Base-by-base conservation (phyloP, 208 protist genomes). In the Wallacemonas sp. region DNA sequence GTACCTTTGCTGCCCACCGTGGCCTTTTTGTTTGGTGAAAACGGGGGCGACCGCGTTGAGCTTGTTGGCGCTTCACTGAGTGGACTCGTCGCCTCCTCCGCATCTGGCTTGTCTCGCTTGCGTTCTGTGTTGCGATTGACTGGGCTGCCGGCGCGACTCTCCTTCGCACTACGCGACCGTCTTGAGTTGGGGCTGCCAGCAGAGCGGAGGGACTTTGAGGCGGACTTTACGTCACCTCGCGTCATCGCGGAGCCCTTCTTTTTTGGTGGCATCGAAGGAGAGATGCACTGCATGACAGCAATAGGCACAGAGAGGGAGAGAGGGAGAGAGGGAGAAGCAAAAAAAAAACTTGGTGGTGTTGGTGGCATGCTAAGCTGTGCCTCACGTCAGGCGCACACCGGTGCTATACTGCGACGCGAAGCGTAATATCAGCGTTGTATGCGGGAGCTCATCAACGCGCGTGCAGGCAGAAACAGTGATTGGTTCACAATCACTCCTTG, bases 191-290 rank as follows among this genome's bases (percentile, higher is more conserved):
- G 30, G 22, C 30, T 39, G 17, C 30, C 28, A 2, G 28, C 51
- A 0, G 51, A n/a, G 30, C 24, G 19, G 12, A 39, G 30, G 8
- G 51, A 58, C 51, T 58, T 58, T 4, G 51, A 58, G 2, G 51
- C 51, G n/a, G 51, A 58, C 31, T 58, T 58, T 26, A 22, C 51
- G 8, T n/a, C 36, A n/a, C 30, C 41, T 14, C 51, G 51, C 31
- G 28, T 6, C 28, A 5, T 22, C 12, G 51, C 42, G 2, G 45
- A 56, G 24, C 5, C 38, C 4, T 21, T 53, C 36, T 72, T 72
- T 54, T 72, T 63, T 11, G 41, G 34, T 41, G 44, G 24, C 58
- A 61, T 72, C 9, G 6, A 42, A 42, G 17, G 38, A 42, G 38
- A 0, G 38, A 42, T 17, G n/a, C n/a, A n/a, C n/a, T n/a, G n/a